Percentiles rank a stretch among this genome's conserved stretches.
Conservation (phyloP, 106 monocot species). For the Acanthochlamys bracteata region DNA sequence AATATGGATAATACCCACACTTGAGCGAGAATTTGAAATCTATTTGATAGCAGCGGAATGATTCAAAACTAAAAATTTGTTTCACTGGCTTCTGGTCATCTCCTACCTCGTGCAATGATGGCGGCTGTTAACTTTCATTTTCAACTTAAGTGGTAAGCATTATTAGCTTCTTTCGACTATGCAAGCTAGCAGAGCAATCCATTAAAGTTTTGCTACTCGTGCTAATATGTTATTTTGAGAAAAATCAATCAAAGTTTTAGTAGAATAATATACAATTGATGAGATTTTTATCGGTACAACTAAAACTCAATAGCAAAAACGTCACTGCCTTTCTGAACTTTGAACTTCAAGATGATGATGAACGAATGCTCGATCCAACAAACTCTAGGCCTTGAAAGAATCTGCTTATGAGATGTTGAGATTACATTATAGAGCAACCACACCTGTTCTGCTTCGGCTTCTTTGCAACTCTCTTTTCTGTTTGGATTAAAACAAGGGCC, state of each 20-base stretch:
- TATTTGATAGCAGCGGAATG: too few relatives aligned
- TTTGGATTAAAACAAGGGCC: background rate
- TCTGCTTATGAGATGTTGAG: background rate
- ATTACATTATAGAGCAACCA: constrained; percentile 41
- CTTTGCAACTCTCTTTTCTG: constrained; percentile 30
- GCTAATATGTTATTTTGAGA: too few relatives aligned
- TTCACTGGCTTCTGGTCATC: background rate
- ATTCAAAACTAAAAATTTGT: too few relatives aligned
- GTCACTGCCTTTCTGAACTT: background rate
- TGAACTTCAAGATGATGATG: background rate
- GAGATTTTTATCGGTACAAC: background rate
- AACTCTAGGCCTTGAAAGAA: background rate
- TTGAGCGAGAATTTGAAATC: too few relatives aligned
- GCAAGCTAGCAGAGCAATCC: too few relatives aligned
- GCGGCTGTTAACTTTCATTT: background rate
- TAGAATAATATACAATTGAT: background rate
- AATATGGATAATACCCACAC: too few relatives aligned
- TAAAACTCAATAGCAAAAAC: too few relatives aligned
- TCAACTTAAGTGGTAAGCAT: background rate
- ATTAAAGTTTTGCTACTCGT: too few relatives aligned
- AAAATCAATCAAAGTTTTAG: background rate
- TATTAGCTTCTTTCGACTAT: background rate
- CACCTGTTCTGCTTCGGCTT: constrained; percentile 19
- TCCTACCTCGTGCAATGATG: background rate
- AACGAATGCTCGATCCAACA: background rate